phyloP scores from a whole-genome alignment of 345 rosid genomes.

The Trapa incisa region DNA sequence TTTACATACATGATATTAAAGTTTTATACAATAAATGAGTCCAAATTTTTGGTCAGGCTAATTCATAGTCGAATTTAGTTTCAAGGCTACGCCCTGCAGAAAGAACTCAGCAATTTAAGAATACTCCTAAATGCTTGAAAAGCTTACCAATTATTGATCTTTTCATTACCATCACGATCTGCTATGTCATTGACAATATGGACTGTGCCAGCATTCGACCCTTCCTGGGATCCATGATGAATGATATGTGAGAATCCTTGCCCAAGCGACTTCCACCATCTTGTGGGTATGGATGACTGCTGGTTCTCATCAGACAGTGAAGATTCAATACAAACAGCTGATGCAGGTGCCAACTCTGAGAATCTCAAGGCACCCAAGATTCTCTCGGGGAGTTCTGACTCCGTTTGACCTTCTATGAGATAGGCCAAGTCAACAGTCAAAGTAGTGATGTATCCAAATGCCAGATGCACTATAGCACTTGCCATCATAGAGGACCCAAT shows the following conservation, averaged over 20 bases:
- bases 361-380: conserved; percentile 73
- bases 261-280: conserved; percentile 79
- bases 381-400: conserved; percentile 79
- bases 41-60: not conserved
- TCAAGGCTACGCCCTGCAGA: not conserved
- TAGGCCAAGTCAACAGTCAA: conserved; percentile 90
- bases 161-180: conserved; percentile 20
- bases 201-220: conserved; percentile 16
- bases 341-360: conserved; percentile 58
- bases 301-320: conserved; percentile 12
- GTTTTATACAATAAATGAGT: not conserved
- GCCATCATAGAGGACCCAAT: conserved; percentile 97
- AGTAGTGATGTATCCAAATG: conserved; percentile 74
- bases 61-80: not conserved
- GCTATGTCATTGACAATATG: conserved; percentile 20
- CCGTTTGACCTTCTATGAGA: conserved; percentile 67
- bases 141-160: conserved; percentile 34
- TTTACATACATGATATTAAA: not conserved
- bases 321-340: conserved; percentile 35
- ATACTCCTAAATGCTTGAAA: conserved; percentile 1
- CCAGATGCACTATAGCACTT: conserved; percentile 82
- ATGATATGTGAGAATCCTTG: conserved; percentile 65
- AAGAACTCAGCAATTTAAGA: not conserved
- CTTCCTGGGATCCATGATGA: conserved; percentile 43
- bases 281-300: conserved; percentile 37